phyloP scores from a whole-genome alignment of 1,284 basidiomycete genomes.

The Dichomitus squalens region DNA sequence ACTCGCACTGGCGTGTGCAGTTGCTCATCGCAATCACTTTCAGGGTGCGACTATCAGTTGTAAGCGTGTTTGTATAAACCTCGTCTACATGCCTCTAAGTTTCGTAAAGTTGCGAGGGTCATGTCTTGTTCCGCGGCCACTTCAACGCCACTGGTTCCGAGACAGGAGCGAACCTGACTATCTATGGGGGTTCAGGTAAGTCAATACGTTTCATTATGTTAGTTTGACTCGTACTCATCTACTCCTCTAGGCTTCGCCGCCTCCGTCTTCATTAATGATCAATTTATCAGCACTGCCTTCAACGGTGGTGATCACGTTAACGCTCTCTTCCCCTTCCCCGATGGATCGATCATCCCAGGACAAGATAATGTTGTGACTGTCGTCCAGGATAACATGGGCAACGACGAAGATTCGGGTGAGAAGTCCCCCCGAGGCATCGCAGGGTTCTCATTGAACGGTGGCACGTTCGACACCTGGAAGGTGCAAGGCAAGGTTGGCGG shows the following conservation, averaged over 20 bases:
- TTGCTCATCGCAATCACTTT: neutral
- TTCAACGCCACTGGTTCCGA: constrained; percentile 63
- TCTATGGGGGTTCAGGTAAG: constrained; percentile 79
- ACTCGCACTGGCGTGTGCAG: neutral
- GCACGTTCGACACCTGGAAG: constrained; percentile 70
- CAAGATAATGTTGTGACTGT: constrained; percentile 76
- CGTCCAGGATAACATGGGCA: constrained; percentile 82
- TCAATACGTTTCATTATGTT: neutral
- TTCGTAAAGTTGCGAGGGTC: constrained; percentile 67
- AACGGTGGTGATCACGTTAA: constrained; percentile 67
- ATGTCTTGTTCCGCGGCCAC: constrained; percentile 80
- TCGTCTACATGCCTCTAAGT: neutral
- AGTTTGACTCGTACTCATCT: neutral
- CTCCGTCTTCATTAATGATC: constrained; percentile 78
- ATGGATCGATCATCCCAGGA: constrained; percentile 47
- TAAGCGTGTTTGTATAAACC: constrained; percentile 39
- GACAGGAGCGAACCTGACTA: constrained; percentile 67
- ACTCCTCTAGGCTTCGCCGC: constrained; percentile 65
- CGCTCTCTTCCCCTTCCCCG: constrained; percentile 62
- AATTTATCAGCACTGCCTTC: constrained; percentile 71
- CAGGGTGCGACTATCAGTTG: constrained; percentile 80
- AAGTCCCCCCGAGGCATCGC: constrained; percentile 80
- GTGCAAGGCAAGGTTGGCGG: constrained; percentile 84
- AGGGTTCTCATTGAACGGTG: constrained; percentile 67
- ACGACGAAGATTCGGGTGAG: constrained; percentile 55